Base-by-base conservation (phyloP, 805 yeast species). In the Starmerella sp. region DNA sequence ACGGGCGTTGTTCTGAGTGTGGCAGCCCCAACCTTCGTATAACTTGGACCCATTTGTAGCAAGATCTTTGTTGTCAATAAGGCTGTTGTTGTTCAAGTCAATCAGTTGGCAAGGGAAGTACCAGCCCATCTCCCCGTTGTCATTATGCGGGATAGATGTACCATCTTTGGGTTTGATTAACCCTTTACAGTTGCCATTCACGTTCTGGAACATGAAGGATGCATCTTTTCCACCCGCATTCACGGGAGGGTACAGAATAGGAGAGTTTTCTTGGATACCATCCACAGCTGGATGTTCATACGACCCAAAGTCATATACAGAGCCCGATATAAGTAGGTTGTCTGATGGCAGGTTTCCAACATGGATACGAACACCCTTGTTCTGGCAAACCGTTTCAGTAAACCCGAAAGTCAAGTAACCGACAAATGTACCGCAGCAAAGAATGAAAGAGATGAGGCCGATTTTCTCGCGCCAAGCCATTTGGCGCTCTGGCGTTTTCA, bases 381-480 rank as follows among this genome's bases (percentile, higher is more conserved):
- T 64, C 28, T 71, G 67, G 69, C 98, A 93, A 14, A 89, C 95
- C 0, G 95, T 78, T 62, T 77, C 78, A 9, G 96, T 85, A 71
- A 91, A 77, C 1, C 97, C 97, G 71, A 91, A 91, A 1, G 96
- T 88, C 61, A 91, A 73, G 67, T 76, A 93, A 1, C 95, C 96
- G 41, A 89, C 84, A 52, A 84, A 67, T 0, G 86, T 80, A 54
- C 93, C 97, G 47, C 86, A 71, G 61, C 77, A 77, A 17, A 84
- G 60, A 62, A 91, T 89, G 53, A 89, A 75, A 0, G 93, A 77
- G 45, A 91, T 74, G 45, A 93, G 75, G 1, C 88, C 97, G 53
- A 90, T 84, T 66, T 91, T 91, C 66, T 93, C 98, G 65, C 98
- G 78, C 98, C 98, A 93, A 0, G 97, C 97, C 74, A 81, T 80